Evolutionary conservation across 331 rosid species (phyloP), one percentile per base, ranked within the genome.

Genomic region (Cydonia oblonga): DNA sequence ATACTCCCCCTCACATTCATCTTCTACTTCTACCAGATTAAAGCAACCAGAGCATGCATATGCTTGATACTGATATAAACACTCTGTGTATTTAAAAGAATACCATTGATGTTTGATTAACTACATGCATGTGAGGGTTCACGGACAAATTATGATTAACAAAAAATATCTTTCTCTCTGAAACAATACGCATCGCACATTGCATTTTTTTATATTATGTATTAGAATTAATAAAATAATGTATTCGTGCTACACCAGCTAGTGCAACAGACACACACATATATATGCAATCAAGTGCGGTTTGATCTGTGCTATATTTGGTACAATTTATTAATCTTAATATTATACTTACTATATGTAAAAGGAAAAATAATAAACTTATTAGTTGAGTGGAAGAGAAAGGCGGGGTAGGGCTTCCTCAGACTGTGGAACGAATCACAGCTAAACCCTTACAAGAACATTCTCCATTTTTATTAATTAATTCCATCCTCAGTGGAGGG

Each of bases 201-300:
- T 68, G 28, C 7, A 26, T 11, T 40, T 40, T 18, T 68, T 18
- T 51, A 18, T 3, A 68, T 12, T 57, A 9, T 57, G 16, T 59
- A 25, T 58, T 59, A 25, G 15, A 57, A 57, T 57, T 57, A 58
- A 23, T 24, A 14, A 61, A 4, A 4, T 19, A 19, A 19, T 16
- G 3, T 62, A 19, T 9, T 57, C 61, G 68, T 78, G 78, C 78
- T 32, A 76, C 38, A 49, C 74, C 70, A 72, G 74, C 74, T 42
- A 29, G 71, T 57, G 64, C 68, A 68, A 58, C 52, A 44, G 74
- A 44, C 51, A 29, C 16, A 18, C 9, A 59, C 9, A 57, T 7
- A n/a, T 19, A 40, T 40, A 40, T 40, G 44, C 46, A 40, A 40
- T 49, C 82, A 51, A 66, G 76, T 78, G 65, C 75, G 42, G 38